Conservation (phyloP, 345 rosid species). For the Eucalyptus cloeziana region DNA sequence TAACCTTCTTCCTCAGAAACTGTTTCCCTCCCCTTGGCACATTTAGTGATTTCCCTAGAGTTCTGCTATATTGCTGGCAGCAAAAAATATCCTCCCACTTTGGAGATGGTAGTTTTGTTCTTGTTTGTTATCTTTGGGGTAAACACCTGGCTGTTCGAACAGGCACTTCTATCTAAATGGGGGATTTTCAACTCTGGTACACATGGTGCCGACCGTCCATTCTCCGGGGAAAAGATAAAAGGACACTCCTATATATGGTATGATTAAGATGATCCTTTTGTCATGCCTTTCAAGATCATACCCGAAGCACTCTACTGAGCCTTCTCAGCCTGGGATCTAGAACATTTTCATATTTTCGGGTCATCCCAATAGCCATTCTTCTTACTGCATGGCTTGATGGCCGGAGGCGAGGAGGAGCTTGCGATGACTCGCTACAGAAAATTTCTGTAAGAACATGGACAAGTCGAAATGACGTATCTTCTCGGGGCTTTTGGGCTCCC, state of each 20-base stretch:
- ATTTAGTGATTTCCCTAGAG: background rate
- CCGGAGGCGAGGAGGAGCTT: background rate
- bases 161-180: background rate
- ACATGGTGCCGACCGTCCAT: background rate
- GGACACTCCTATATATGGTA: background rate
- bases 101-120: background rate
- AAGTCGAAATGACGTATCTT: background rate
- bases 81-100: background rate
- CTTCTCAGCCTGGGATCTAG: background rate
- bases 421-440: background rate
- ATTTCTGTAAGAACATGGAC: background rate
- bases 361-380: background rate
- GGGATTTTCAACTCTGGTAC: background rate
- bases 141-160: background rate
- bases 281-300: background rate
- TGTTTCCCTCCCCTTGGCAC: background rate
- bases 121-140: background rate
- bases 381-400: background rate
- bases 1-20: background rate
- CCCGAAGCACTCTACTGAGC: background rate
- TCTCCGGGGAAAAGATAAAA: background rate
- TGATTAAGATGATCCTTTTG: background rate
- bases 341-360: background rate
- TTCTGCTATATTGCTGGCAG: background rate
- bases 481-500: background rate